Evolutionary conservation across 2,329 filamentous ascomycete genomes (phyloP).

Genomic region (Neonectria coccinea): DNA sequence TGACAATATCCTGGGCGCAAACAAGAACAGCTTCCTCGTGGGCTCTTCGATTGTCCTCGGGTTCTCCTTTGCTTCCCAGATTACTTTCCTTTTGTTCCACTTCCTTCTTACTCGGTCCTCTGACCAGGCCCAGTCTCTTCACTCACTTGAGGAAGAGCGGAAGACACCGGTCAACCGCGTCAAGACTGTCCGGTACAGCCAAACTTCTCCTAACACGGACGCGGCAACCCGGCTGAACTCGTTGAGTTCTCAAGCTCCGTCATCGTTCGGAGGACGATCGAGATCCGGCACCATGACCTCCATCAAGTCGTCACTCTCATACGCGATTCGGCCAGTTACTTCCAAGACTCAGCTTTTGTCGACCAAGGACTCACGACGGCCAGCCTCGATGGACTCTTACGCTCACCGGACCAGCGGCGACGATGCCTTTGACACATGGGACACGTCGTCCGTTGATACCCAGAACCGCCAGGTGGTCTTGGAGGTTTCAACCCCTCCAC

Average conservation of each 20-base stretch:
- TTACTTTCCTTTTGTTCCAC: conserved; percentile 61
- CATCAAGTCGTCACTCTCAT: conserved; percentile 56
- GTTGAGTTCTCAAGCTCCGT: conserved; percentile 54
- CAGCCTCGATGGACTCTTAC: conserved; percentile 62
- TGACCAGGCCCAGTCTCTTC: conserved; percentile 37
- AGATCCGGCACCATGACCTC: conserved; percentile 41
- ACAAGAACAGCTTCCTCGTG: conserved; percentile 53
- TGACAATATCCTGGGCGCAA: conserved; percentile 27
- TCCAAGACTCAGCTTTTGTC: conserved; percentile 67
- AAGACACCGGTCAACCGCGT: conserved; percentile 49
- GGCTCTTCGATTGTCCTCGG: conserved; percentile 60
- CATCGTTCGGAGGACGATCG: conserved; percentile 53
- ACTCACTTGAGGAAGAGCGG: conserved; percentile 40
- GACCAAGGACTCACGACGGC: conserved; percentile 55
- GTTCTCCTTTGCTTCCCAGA: conserved; percentile 59
- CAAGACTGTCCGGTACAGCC: conserved; percentile 66
- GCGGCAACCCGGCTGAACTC: conserved; percentile 50
- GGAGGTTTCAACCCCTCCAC: conserved; percentile 59
- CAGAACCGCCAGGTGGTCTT: conserved; percentile 70
- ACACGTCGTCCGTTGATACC: conserved; percentile 75
- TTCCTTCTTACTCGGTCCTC: conserved; percentile 53
- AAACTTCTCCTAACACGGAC: conserved; percentile 53
- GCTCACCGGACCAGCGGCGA: conserved; percentile 55
- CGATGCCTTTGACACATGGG: conserved; percentile 82
- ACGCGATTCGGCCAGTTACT: conserved; percentile 64